Evolutionary conservation across 345 rosid species (phyloP).

Genomic region (Aquilaria malaccensis): DNA sequence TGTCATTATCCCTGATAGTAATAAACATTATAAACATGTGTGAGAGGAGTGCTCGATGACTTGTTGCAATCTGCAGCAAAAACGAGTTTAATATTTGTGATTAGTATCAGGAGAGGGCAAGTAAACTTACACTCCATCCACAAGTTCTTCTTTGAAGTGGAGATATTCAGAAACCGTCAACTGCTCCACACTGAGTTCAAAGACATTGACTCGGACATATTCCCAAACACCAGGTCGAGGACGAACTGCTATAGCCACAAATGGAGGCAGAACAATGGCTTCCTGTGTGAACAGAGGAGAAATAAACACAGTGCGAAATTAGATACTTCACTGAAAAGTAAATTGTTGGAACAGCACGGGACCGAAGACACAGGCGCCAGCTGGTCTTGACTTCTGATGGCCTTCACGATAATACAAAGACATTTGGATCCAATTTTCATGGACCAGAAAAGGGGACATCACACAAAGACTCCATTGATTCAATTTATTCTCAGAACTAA

Average conservation of each 20-base stretch:
- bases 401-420: no score
- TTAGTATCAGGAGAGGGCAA: neutral
- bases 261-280: conserved; percentile 92
- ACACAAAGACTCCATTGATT: no score
- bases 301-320: no score
- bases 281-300: conserved; percentile 34
- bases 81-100: neutral
- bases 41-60: neutral
- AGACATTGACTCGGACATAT: conserved; percentile 81
- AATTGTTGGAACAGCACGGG: no score
- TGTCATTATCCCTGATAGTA: conserved; percentile 28
- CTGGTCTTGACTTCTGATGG: no score
- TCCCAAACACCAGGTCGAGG: conserved; percentile 99
- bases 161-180: conserved; percentile 79
- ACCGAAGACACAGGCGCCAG: no score
- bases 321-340: no score
- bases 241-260: conserved; percentile 85
- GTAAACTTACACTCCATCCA: conserved; percentile 56
- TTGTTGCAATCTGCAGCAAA: neutral
- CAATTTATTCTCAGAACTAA: neutral
- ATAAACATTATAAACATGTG: neutral
- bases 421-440: no score
- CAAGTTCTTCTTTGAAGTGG: conserved; percentile 83
- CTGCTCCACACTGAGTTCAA: conserved; percentile 82
- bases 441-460: no score